Conservation (phyloP, 2,329 filamentous ascomycete genomes). For the Penicillium aurantiogriseum region DNA sequence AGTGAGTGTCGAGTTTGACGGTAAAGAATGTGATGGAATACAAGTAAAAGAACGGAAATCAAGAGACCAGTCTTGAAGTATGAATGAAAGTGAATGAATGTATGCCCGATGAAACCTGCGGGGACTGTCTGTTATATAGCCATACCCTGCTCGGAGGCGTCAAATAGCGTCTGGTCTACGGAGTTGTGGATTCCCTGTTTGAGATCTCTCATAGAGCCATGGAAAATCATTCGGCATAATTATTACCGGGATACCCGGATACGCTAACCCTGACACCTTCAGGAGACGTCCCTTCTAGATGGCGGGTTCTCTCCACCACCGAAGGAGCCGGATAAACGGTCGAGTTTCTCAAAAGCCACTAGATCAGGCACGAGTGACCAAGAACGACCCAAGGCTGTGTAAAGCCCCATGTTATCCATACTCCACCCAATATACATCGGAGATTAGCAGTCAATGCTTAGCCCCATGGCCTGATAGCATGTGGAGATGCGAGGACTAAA, state of each 20-base stretch:
- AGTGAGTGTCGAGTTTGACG: constrained; percentile 27
- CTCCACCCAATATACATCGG: not conserved
- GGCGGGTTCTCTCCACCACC: constrained; percentile 7
- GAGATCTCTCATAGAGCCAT: not conserved
- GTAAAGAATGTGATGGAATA: constrained; percentile 15
- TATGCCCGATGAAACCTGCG: not conserved
- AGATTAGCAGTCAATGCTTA: not conserved
- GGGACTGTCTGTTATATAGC: constrained; percentile 11
- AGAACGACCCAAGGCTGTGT: constrained; percentile 1
- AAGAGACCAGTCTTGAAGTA: constrained; percentile 27
- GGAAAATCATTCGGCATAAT: constrained; percentile 2
- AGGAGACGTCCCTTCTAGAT: constrained; percentile 5
- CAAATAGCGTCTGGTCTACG: constrained; percentile 3
- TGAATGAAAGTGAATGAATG: constrained; percentile 18
- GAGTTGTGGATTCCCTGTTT: constrained; percentile 15
- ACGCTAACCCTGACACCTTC: constrained; percentile 1
- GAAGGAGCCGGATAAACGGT: constrained; percentile 2
- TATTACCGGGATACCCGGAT: constrained; percentile 6
- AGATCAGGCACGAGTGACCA: constrained; percentile 6
- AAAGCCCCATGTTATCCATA: constrained; percentile 10
- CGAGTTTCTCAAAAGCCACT: constrained; percentile 5
- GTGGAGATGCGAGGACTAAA: constrained; percentile 8
- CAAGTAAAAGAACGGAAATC: constrained; percentile 16
- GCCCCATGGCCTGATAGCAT: not conserved
- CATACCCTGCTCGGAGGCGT: constrained; percentile 1